Evolutionary conservation across 2,329 filamentous ascomycete species (phyloP).

Genomic region (Leptographium lundbergii): DNA sequence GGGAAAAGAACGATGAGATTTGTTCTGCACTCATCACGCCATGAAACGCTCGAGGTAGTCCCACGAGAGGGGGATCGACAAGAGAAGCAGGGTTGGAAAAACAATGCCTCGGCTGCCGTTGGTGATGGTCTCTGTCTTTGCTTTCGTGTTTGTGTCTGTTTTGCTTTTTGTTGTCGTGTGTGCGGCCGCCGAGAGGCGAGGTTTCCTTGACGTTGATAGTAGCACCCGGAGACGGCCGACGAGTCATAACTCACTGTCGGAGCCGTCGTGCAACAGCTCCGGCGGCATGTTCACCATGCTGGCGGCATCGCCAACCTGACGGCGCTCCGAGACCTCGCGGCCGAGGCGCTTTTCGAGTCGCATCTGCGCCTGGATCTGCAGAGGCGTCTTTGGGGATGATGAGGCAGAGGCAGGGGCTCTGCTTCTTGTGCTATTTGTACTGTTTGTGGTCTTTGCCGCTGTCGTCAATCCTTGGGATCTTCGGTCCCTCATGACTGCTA

Average conservation of each 20-base stretch:
- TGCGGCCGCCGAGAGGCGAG: neutral
- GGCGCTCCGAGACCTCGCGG: conserved; percentile 69
- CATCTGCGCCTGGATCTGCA: conserved; percentile 49
- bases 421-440: conserved; percentile 1
- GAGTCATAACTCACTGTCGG: conserved; percentile 23
- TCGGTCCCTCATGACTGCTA: conserved; percentile 77
- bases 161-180: neutral
- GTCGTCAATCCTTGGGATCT: conserved; percentile 56
- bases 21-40: no score
- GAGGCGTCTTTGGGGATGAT: conserved; percentile 20
- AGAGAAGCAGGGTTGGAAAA: conserved; percentile 3
- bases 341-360: conserved; percentile 41
- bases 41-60: neutral
- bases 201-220: neutral
- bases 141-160: neutral
- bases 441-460: no score
- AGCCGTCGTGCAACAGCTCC: conserved; percentile 16
- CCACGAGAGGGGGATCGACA: conserved; percentile 8
- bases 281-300: conserved; percentile 50
- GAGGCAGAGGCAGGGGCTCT: neutral
- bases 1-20: no score
- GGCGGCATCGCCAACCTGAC: conserved; percentile 82
- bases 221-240: neutral
- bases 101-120: neutral
- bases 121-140: neutral